A percentile compares a stretch with the other conserved stretches of the same genome.
These are phyloP conservation scores for Termitomyces sp. DNA, from an alignment of 768 basidiomycete genomes.

Conservation along the genomic window DNA sequence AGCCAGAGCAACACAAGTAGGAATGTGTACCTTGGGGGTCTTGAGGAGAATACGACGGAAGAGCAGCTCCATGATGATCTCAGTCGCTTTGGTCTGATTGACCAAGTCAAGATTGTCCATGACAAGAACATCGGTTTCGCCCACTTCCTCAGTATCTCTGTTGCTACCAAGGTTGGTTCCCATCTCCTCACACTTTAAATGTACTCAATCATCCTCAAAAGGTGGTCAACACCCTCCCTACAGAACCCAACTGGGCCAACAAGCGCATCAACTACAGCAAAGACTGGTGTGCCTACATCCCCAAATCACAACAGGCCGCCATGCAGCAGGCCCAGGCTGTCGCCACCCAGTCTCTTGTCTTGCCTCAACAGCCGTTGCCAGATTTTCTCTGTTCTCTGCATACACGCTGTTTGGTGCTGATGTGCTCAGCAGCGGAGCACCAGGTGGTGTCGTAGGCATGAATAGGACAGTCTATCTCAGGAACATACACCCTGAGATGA, in stretches of 20 bases:
- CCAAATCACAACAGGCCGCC: conserved; percentile 90
- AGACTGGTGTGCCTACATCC: conserved; percentile 96
- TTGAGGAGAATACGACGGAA: conserved; percentile 89
- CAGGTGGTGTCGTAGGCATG: conserved; percentile 45
- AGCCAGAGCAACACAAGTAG: conserved; percentile 89
- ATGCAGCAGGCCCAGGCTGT: conserved; percentile 84
- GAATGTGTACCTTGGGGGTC: conserved; percentile 94
- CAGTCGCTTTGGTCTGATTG: conserved; percentile 90
- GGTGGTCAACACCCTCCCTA: conserved; percentile 93
- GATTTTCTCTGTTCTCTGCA: conserved; percentile 45
- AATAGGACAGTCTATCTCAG: conserved; percentile 96
- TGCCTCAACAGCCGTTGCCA: conserved; percentile 39
- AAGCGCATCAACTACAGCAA: conserved; percentile 98
- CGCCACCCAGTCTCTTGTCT: conserved; percentile 69
- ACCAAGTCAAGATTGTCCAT: conserved; percentile 98
- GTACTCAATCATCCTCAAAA: conserved; percentile 20
- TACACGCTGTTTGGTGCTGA: conserved; percentile 53
- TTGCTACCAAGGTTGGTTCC: conserved; percentile 83
- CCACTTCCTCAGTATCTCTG: conserved; percentile 93
- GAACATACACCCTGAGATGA: conserved; percentile 95
- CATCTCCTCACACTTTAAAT: conserved; percentile 1
- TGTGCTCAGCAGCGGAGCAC: conserved; percentile 31
- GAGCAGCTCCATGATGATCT: conserved; percentile 90
- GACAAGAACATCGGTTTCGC: conserved; percentile 99
- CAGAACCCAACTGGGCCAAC: conserved; percentile 90